phyloP scores from a whole-genome alignment of 805 yeast species.

The Candida suzukii region DNA sequence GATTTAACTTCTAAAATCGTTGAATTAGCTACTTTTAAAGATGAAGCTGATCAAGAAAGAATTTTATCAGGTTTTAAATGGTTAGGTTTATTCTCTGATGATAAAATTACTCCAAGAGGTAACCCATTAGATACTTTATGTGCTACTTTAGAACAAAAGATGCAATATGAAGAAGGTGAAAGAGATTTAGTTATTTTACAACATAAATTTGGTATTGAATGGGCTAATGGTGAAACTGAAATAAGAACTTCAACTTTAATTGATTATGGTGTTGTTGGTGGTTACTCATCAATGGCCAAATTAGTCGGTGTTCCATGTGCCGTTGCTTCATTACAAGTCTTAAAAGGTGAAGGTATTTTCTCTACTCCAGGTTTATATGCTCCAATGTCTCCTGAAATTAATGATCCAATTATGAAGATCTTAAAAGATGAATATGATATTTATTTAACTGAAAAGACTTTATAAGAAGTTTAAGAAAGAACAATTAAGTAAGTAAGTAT shows the following conservation, averaged over 20 bases:
- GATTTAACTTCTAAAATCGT: constrained; percentile 75
- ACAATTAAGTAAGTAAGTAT: neutral
- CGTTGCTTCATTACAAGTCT: constrained; percentile 81
- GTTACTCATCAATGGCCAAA: constrained; percentile 97
- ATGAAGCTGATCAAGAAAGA: constrained; percentile 75
- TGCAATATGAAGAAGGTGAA: constrained; percentile 95
- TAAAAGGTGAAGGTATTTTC: constrained; percentile 57
- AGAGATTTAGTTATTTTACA: constrained; percentile 92
- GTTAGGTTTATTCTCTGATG: constrained; percentile 86
- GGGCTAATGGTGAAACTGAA: constrained; percentile 90
- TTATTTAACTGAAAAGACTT: constrained; percentile 81
- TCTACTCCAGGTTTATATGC: constrained; percentile 82
- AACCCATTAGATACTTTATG: constrained; percentile 95
- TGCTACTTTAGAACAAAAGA: constrained; percentile 89
- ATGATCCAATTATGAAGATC: constrained; percentile 84
- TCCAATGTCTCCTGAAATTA: constrained; percentile 86
- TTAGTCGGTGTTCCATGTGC: constrained; percentile 98
- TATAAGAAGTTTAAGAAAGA: constrained; percentile 18
- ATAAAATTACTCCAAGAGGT: constrained; percentile 76
- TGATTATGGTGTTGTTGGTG: constrained; percentile 87
- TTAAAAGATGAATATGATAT: constrained; percentile 88
- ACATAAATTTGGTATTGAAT: constrained; percentile 96
- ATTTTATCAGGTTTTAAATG: constrained; percentile 85
- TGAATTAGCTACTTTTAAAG: constrained; percentile 72
- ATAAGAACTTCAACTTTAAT: constrained; percentile 93